Evolutionary conservation across 139 green algal species (phyloP).

Genomic region (Coelastrella sp.): DNA sequence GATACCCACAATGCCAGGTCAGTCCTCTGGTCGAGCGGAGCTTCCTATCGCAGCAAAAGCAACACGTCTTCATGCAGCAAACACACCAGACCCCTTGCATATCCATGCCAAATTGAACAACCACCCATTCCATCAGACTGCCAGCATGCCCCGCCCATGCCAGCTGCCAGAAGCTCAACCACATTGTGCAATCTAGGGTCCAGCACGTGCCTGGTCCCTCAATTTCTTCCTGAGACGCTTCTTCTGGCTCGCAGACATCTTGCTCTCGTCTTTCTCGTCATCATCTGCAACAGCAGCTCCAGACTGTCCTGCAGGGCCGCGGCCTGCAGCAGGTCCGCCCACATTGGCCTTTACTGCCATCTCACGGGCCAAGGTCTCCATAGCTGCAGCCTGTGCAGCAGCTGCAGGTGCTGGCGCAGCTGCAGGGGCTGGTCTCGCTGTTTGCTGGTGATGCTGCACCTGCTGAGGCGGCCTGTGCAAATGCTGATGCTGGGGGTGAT

Average conservation of each 20-base stretch:
- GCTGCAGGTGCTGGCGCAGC: neutral
- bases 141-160: no score
- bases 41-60: no score
- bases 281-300: neutral
- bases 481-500: constrained; percentile 12
- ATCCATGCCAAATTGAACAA: no score
- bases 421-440: constrained; percentile 18
- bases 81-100: no score
- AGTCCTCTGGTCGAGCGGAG: no score
- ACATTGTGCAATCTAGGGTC: neutral
- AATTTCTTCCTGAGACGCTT: constrained; percentile 46
- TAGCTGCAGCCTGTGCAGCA: constrained; percentile 11
- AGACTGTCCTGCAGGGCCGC: neutral
- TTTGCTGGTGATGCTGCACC: neutral
- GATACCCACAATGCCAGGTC: no score
- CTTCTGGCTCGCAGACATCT: constrained; percentile 41
- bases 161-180: neutral
- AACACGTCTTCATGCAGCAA: no score
- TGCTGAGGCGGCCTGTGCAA: constrained; percentile 10
- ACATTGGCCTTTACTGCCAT: constrained; percentile 14
- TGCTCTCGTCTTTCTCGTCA: neutral
- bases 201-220: constrained; percentile 16
- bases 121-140: no score
- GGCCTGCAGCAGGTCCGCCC: neutral
- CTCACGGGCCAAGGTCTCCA: constrained; percentile 11